Percentiles rank a stretch among this genome's conserved stretches.
These are phyloP conservation scores for Talaromyces nanjingensis DNA, from an alignment of 495 filamentous ascomycete species.

Conservation along the genomic window DNA sequence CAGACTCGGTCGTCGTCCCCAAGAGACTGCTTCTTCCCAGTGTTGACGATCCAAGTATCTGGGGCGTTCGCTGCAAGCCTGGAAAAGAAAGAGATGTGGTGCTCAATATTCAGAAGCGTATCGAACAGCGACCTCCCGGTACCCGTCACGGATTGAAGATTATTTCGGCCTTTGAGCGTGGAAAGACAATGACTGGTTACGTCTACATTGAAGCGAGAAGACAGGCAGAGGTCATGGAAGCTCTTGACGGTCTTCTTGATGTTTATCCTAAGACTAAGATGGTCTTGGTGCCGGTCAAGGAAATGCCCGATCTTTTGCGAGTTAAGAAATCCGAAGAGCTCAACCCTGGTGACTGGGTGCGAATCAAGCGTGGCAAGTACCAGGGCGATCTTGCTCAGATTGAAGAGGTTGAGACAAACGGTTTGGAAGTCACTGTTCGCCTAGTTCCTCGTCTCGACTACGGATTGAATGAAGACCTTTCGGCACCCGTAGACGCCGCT, in stretches of 20 bases:
- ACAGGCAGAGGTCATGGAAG: slow-evolving; percentile 75
- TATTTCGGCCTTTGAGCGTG: slow-evolving; percentile 83
- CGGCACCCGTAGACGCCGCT: slow-evolving; percentile 44
- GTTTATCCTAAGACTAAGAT: slow-evolving; percentile 79
- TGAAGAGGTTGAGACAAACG: slow-evolving; percentile 87
- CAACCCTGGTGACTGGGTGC: slow-evolving; percentile 83
- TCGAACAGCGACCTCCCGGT: slow-evolving; percentile 63
- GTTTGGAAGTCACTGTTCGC: slow-evolving; percentile 76
- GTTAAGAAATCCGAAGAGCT: slow-evolving; percentile 82
- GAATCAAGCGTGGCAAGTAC: slow-evolving; percentile 79
- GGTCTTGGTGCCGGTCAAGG: slow-evolving; percentile 86
- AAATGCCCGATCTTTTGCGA: slow-evolving; percentile 93
- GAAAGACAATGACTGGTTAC: slow-evolving; percentile 81
- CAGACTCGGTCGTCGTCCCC: slow-evolving; percentile 63
- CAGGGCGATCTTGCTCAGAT: slow-evolving; percentile 87
- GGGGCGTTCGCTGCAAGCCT: slow-evolving; percentile 86
- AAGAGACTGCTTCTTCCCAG: slow-evolving; percentile 84
- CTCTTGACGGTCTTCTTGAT: slow-evolving; percentile 74
- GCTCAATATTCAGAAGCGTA: slow-evolving; percentile 75
- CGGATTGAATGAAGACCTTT: slow-evolving; percentile 71
- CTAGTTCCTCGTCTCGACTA: slow-evolving; percentile 92
- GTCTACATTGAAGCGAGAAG: slow-evolving; percentile 89
- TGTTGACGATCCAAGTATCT: slow-evolving; percentile 93
- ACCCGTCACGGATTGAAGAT: slow-evolving; percentile 73
- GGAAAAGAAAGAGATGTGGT: slow-evolving; percentile 92